Conservation (phyloP, 1,284 basidiomycete genomes). For the Trichosporon asahii region DNA sequence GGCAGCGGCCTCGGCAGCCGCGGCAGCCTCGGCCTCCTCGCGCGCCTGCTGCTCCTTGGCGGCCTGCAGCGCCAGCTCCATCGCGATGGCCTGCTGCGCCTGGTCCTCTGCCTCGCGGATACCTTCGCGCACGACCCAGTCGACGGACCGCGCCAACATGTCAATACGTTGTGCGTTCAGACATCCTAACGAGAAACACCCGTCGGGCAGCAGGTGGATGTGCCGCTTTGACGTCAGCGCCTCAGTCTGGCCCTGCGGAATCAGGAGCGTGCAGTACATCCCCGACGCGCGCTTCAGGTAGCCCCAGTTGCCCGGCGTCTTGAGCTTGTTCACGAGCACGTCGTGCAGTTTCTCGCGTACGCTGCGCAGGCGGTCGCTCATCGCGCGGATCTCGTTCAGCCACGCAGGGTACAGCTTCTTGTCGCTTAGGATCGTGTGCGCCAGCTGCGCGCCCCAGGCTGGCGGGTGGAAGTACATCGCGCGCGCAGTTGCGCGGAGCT, state of each 20-base stretch:
- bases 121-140: slow-evolving; percentile 44
- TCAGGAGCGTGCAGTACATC: slow-evolving; percentile 47
- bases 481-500: slow-evolving; percentile 42
- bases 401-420: slow-evolving; percentile 57
- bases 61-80: slow-evolving; percentile 42
- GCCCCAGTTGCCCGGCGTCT: slow-evolving; percentile 89
- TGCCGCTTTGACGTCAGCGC: slow-evolving; percentile 41
- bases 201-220: slow-evolving; percentile 46
- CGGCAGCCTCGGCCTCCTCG: slow-evolving; percentile 41
- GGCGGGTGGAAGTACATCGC: slow-evolving; percentile 46
- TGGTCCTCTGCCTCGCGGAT: slow-evolving; percentile 44
- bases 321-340: slow-evolving; percentile 68
- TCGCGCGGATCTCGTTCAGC: slow-evolving; percentile 84
- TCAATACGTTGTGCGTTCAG: slow-evolving; percentile 49
- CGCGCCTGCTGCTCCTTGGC: slow-evolving; percentile 41
- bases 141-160: slow-evolving; percentile 41
- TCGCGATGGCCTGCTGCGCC: slow-evolving; percentile 35
- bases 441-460: slow-evolving; percentile 49
- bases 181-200: slow-evolving; percentile 48
- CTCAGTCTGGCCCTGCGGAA: slow-evolving; percentile 33
- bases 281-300: slow-evolving; percentile 66
- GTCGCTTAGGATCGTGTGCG: slow-evolving; percentile 44
- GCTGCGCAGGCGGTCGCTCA: slow-evolving; percentile 85
- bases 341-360: slow-evolving; percentile 80
- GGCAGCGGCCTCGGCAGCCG: slow-evolving; percentile 31